Evolutionary conservation across 2,329 filamentous ascomycete species (phyloP), one percentile per base, ranked within the genome.

Genomic region (Polychaeton citri): DNA sequence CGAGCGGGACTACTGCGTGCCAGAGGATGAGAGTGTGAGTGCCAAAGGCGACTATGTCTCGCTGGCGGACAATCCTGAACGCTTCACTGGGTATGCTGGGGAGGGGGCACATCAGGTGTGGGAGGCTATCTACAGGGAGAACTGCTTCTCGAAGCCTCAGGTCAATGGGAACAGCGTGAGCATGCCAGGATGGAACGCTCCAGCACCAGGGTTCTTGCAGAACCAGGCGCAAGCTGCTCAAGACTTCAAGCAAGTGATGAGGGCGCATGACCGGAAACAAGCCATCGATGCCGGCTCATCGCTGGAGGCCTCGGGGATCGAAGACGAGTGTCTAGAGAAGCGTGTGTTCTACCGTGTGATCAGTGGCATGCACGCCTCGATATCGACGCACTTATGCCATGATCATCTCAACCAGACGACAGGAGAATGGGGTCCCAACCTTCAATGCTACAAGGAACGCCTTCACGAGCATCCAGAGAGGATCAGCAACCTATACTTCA

Each of bases 401-500:
- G 82, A 96, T 52, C 94, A 90, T 52, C 67, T 96, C 44, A 95
- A 98, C 61, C 86, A 95, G 63, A 86, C 81, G 2, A 95, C 88
- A 0, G 90, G 90, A 39, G 65, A 85, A 60, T 98, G 90, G 90
- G 76, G 79, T 34, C 87, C 86, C 17, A 98, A 98, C 52, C 59
- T 93, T 36, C 68, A 77, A 43, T 98, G 90, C 68, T 98, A 94
- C 69, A 76, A 82, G 54, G 66, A 77, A 21, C 77, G 90, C n/a
- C 72, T 98, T 12, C 83, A 94, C 59, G 68, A 71, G 16, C 76
- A 82, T 55, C 85, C 88, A 0, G 90, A 98, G 48, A 81, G 88
- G 41, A 82, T 98, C 53, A 90, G 87, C 47, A 98, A 98, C 60
- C 71, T 98, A 34, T 98, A 98, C 66, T 98, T 98, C 68, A 96